Evolutionary conservation across 257 asterid species (phyloP).

Genomic region (Przewalskia tangutica): DNA sequence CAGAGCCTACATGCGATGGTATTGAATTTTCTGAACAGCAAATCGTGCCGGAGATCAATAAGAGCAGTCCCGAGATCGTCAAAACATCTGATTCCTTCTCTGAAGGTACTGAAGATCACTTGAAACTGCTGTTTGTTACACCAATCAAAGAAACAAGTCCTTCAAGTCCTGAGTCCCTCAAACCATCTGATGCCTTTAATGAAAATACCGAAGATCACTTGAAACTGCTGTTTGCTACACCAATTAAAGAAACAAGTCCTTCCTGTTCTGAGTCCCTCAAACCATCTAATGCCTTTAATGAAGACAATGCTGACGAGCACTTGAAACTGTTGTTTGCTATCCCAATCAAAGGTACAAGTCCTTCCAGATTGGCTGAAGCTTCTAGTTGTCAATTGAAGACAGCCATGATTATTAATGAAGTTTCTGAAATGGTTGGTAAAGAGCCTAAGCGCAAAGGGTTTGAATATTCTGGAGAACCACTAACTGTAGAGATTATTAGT

Average conservation of each 20-base stretch:
- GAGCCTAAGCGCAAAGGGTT: not conserved
- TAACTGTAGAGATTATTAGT: not conserved
- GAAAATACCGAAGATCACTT: not conserved
- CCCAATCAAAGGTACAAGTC: not conserved
- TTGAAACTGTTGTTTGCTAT: not conserved
- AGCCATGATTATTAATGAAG: not conserved
- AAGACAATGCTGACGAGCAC: not conserved
- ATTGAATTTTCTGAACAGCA: not conserved
- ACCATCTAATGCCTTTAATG: not conserved
- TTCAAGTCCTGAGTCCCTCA: not conserved
- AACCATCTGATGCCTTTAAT: not conserved
- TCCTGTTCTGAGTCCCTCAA: not conserved
- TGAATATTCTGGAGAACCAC: not conserved
- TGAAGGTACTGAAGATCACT: not conserved
- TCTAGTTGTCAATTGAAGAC: slow-evolving; percentile 2
- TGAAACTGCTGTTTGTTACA: not conserved
- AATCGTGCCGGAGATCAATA: not conserved
- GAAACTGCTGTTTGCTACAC: not conserved
- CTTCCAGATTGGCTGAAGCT: not conserved
- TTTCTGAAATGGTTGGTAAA: not conserved
- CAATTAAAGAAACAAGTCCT: not conserved
- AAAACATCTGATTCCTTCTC: not conserved
- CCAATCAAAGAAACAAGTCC: not conserved
- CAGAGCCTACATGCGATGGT: not conserved
- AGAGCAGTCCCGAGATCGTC: not conserved